Base-by-base conservation (phyloP, 768 basidiomycete species). In the Leccinum longicurvipes region DNA sequence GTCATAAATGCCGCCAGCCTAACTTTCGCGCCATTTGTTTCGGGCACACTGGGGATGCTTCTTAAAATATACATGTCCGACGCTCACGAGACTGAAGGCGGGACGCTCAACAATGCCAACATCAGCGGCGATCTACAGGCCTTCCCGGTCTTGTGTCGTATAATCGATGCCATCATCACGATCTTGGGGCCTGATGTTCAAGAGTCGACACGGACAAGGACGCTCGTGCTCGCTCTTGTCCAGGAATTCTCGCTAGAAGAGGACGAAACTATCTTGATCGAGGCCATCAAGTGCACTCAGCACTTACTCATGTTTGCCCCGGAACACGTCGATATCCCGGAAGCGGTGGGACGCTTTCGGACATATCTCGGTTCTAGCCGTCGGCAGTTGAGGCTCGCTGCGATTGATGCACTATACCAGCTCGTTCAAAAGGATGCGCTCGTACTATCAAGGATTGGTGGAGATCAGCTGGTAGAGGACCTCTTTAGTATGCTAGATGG, bases 291-390 rank as follows among this genome's bases (percentile, higher is more conserved):
- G 72, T 96, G 94, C 71, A 86, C 93, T 11, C 96, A 98, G 64
- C 96, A 98, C 68, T 88, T 97, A 76, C 80, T 98, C 39, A 96
- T 99, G 85, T 98, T 98, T 62, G 88, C 91, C 0, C 88, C 93
- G 0, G 84, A 91, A 59, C 81, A 91, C 51, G 84, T 93, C 54
- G 79, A 93, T 56, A 82, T 94, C 12, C 89, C 93, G 1, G 83
- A 84, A 34, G 79, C 95, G 8, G 88, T 98, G 24, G 75, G 79
- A 41, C 85, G 80, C 32, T 93, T 98, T 72, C 81, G 91, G 44
- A 74, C 77, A 1, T 83, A 98, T 70, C 80, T 98, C 21, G 82
- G 84, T 1, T 96, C 93, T 1, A 79, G 87, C 9, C 81, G 91
- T 15, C 76, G 93, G 39, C 90, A 93, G 6, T 80, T 97, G 53